Evolutionary conservation across 768 basidiomycete species (phyloP), one percentile per base, ranked within the genome.

Genomic region (Atractiella rhizophila): DNA sequence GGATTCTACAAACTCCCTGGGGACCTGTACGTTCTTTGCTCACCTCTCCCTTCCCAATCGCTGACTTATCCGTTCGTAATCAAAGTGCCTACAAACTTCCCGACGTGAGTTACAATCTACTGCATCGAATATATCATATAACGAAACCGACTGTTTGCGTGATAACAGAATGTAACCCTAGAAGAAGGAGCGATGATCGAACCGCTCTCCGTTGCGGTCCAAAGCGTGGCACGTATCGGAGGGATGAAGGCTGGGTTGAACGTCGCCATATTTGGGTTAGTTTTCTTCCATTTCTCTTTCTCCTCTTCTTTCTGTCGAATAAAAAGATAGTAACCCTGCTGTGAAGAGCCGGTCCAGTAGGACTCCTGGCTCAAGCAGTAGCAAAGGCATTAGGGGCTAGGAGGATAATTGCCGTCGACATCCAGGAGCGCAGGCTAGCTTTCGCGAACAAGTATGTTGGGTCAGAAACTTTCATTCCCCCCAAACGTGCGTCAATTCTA

Each of bases 121-220:
- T 36, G 20, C 40, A 35, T 27, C 30, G 37, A 39, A 44, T 30
- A 70, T 94, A 35, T 69, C 74, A 16, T n/a, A n/a, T n/a, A n/a
- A n/a, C n/a, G n/a, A n/a, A n/a, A n/a, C n/a, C n/a, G n/a, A n/a
- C n/a, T n/a, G n/a, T n/a, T n/a, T n/a, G n/a, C n/a, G n/a, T n/a
- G n/a, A n/a, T n/a, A n/a, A n/a, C n/a, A n/a, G n/a, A n/a, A n/a
- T n/a, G n/a, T n/a, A n/a, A n/a, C n/a, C n/a, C 68, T 88, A 12
- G 86, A 88, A 58, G 85, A 96, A 56, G 88, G 86, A 25, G 85
- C 88, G 5, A 77, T 94, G 79, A 78, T 78, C 64, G 88, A 94
- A 58, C 88, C 88, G 4, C 69, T 94, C 29, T 73, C 86, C 19
- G 88, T 94, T 20, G 88, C 72, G 4, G 68, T 91, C 11, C 86